Conservation (phyloP, 371 early-diverging fungal genomes). For the Syncephalastrum sp. region DNA sequence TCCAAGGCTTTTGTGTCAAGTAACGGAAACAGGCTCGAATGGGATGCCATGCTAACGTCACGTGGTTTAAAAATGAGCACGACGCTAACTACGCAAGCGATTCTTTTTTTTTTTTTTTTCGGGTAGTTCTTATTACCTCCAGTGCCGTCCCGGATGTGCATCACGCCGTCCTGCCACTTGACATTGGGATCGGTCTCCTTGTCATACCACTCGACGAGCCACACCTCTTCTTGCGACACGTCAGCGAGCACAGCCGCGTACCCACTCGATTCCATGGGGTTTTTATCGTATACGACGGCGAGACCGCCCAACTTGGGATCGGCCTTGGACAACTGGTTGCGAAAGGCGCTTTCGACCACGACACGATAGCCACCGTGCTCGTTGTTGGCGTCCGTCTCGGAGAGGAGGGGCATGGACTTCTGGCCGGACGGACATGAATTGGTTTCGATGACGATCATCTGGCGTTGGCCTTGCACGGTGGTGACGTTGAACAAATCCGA, state of each 20-base stretch:
- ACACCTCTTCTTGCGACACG: constrained; percentile 79
- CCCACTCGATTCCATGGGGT: constrained; percentile 89
- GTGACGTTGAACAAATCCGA: constrained; percentile 93
- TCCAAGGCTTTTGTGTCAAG: constrained; percentile 93
- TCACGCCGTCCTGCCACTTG: constrained; percentile 78
- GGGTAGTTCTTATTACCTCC: no score
- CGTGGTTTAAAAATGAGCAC: not conserved
- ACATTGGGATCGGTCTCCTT: constrained; percentile 81
- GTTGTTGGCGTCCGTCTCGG: constrained; percentile 73
- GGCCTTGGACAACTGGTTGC: constrained; percentile 67
- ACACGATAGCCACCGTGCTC: constrained; percentile 77
- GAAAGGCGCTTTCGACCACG: constrained; percentile 79
- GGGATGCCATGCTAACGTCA: constrained; percentile 70
- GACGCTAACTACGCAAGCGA: not conserved
- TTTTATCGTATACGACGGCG: constrained; percentile 91
- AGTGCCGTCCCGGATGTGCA: constrained; percentile 68
- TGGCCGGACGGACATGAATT: constrained; percentile 96
- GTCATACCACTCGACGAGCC: constrained; percentile 81
- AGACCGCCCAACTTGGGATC: constrained; percentile 76
- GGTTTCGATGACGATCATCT: constrained; percentile 96
- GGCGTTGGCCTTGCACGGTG: constrained; percentile 81
- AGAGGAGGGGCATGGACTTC: constrained; percentile 91
- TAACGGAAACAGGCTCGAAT: constrained; percentile 93
- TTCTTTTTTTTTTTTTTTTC: constrained; percentile 25
- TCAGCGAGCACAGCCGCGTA: constrained; percentile 91